Base-by-base conservation (phyloP, 2,329 filamentous ascomycete genomes). In the Xylariales sp. region DNA sequence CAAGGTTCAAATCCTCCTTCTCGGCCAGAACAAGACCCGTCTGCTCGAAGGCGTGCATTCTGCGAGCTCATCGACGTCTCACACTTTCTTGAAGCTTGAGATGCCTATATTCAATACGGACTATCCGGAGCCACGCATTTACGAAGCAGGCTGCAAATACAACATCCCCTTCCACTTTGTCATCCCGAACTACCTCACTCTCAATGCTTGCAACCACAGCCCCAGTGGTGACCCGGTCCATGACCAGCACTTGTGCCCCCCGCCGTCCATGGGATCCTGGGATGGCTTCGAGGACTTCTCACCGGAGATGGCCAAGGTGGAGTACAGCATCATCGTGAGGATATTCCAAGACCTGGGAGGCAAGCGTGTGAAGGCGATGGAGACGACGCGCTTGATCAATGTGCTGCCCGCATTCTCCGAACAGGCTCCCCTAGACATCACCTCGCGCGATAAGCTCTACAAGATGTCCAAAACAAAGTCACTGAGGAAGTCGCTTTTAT, bases 91-190 rank as follows among this genome's bases (percentile, higher is more conserved):
- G 6, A 56, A 54, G 37, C 46, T 60, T 31, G 41, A 40, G 19
- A 60, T 60, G 56, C 56, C 56, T 21, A 60, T 78, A 15, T 51
- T 61, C 10, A 61, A 63, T n/a, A 61, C 63, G 1, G 52, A 60
- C 6, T 69, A 78, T 37, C 75, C 75, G 3, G 55, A 57, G 6
- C 59, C 67, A 15, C 60, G 66, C 23, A 50, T 75, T 20, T 70
- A 78, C 42, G 60, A 70, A 53, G 61, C 65, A n/a, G 71, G 66
- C 3, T 54, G 55, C 45, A 64, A 62, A 18, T 74, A 76, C 55
- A 65, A 51, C 12, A 55, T 80, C 17, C 75, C 75, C n/a, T 76
- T 80, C 60, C 59, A 75, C 59, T 80, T 80, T 46, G 69, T 79
- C 41, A 67, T 80, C 13, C 76, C 76, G n/a, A 62, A 65, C 46